These are phyloP conservation scores for Emmonsiellopsis sp. DNA, from an alignment of 2,329 filamentous ascomycete genomes.

Conservation along the genomic window DNA sequence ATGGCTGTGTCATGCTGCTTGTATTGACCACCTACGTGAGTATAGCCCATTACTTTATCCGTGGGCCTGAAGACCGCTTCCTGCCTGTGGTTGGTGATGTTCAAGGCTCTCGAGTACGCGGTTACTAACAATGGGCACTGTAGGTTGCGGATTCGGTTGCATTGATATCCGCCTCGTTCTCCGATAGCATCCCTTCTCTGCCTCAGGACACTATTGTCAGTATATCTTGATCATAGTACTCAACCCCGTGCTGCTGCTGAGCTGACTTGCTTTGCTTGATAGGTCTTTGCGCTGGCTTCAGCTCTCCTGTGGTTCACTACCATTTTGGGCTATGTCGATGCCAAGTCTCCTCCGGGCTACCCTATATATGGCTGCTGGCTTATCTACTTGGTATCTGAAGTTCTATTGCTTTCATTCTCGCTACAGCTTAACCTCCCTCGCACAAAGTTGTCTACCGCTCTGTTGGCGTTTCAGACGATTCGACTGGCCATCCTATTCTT, in stretches of 20 bases:
- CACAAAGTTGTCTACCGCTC: slow-evolving; percentile 14
- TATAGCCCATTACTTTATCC: not conserved
- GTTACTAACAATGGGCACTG: not conserved
- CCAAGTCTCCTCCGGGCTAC: slow-evolving; percentile 47
- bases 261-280: not conserved
- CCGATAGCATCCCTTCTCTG: not conserved
- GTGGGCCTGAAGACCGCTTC: not conserved
- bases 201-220: slow-evolving; percentile 11
- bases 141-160: slow-evolving; percentile 12
- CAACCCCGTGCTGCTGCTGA: not conserved
- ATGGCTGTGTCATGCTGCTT: slow-evolving; percentile 30
- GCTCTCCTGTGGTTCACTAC: slow-evolving; percentile 56
- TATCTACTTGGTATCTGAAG: slow-evolving; percentile 49
- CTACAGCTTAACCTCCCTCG: slow-evolving; percentile 17
- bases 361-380: slow-evolving; percentile 56
- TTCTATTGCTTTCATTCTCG: slow-evolving; percentile 34
- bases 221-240: not conserved
- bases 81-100: not conserved
- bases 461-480: slow-evolving; percentile 8
- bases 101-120: not conserved
- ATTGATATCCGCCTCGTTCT: slow-evolving; percentile 8
- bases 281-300: slow-evolving; percentile 52
- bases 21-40: slow-evolving; percentile 34
- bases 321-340: slow-evolving; percentile 45
- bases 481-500: slow-evolving; percentile 12